Evolutionary conservation across 2,329 filamentous ascomycete genomes (phyloP).

Genomic region (Endoconidiophora laricicola): DNA sequence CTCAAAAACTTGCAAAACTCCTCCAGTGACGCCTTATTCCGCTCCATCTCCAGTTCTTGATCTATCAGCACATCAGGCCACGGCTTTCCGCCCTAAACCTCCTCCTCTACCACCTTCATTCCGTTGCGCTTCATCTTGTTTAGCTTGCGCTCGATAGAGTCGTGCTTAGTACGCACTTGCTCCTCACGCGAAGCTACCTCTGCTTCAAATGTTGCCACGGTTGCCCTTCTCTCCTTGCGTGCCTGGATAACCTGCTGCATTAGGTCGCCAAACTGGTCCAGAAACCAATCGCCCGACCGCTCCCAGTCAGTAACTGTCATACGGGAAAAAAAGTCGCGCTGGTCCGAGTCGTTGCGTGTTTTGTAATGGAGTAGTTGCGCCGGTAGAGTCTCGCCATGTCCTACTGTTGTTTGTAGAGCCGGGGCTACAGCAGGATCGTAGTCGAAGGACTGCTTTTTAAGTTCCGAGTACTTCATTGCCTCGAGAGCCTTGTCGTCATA

Average conservation of each 20-base stretch:
- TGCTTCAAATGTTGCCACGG: slow-evolving; percentile 34
- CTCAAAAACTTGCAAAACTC: no score
- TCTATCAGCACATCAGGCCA: not conserved
- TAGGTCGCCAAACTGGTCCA: slow-evolving; percentile 34
- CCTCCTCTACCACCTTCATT: slow-evolving; percentile 31
- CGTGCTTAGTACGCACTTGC: slow-evolving; percentile 33
- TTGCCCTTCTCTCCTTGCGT: slow-evolving; percentile 31
- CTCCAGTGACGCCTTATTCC: no score
- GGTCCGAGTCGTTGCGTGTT: slow-evolving; percentile 27
- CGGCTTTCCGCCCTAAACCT: not conserved
- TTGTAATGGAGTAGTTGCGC: slow-evolving; percentile 35
- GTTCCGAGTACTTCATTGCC: slow-evolving; percentile 34
- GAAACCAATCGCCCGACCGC: slow-evolving; percentile 41
- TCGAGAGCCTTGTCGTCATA: slow-evolving; percentile 41
- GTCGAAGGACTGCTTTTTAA: slow-evolving; percentile 38
- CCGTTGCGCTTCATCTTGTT: slow-evolving; percentile 39
- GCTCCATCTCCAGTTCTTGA: no score
- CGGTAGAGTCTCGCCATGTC: slow-evolving; percentile 26
- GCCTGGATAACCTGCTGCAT: slow-evolving; percentile 31
- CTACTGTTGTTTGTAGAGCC: slow-evolving; percentile 19
- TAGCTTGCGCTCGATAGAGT: slow-evolving; percentile 38
- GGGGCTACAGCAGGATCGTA: slow-evolving; percentile 32
- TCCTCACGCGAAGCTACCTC: slow-evolving; percentile 40
- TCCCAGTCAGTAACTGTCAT: slow-evolving; percentile 43
- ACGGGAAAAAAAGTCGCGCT: slow-evolving; percentile 33